Evolutionary conservation across 1,139 yeast species (phyloP), one percentile per base, ranked within the genome.

Genomic region (Saccharomyces hybrid): DNA sequence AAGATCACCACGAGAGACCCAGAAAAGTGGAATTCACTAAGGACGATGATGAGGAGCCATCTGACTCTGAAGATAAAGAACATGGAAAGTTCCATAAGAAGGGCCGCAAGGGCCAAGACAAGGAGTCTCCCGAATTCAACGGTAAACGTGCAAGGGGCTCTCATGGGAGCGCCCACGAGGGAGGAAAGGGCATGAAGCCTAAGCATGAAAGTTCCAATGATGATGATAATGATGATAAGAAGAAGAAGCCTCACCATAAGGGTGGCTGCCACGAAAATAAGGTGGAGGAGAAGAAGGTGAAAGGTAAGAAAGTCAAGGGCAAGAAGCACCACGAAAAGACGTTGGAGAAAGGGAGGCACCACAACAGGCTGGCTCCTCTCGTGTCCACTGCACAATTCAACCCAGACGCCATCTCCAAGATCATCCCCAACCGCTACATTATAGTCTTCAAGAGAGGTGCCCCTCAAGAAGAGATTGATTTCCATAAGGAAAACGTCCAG

Each of bases 391-490:
- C 27, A 11, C 29, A 46, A 20, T 26, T 26, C 31, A 14, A 28
- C 31, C 48, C 31, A 8, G 48, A 23, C 31, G 48, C 27, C 47
- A 47, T 28, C 44, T n/a, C 23, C 23, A 38, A 28, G 14, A 16
- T 79, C 53, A 80, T 88, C 62, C 87, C 90, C 51, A 82, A 87
- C 75, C 83, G 86, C 68, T 90, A 88, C 74, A 86, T 89, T 59
- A 71, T 84, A 59, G 89, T 88, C 49, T 81, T 88, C 74, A 88
- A 88, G 76, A 79, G 80, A 52, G 81, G 76, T 51, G 75, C 82
- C 48, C 66, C 78, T 38, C 70, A 75, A 31, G 79, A 79, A 46
- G 78, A 78, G 55, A 73, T 80, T 41, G 75, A 76, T 38, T 76
- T 79, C 75, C 96, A 89, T 74, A 77, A 87, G 67, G 80, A 44